Conservation (phyloP, 2,329 filamentous ascomycete species). For the Stemphylium beticola region DNA sequence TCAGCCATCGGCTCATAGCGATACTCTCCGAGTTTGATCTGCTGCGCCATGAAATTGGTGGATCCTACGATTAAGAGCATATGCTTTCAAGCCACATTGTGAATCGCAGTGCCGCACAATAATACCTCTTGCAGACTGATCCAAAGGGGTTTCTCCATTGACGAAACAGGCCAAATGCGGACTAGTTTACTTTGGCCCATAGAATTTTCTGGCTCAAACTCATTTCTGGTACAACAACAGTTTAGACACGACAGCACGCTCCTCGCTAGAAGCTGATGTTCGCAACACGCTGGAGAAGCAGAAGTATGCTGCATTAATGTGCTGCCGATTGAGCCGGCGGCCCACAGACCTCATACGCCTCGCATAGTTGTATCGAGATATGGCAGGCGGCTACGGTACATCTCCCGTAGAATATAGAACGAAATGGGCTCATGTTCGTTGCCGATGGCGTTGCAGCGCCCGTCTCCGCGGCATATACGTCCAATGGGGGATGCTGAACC, state of each 20-base stretch:
- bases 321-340: slow-evolving; percentile 33
- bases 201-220: slow-evolving; percentile 18
- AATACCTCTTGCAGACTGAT: slow-evolving; percentile 31
- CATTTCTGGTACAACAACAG: slow-evolving; percentile 30
- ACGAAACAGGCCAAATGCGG: slow-evolving; percentile 34
- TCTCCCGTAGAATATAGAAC: slow-evolving; percentile 22
- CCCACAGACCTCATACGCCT: slow-evolving; percentile 41
- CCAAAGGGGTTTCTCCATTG: slow-evolving; percentile 27
- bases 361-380: slow-evolving; percentile 30
- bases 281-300: slow-evolving; percentile 25
- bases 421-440: slow-evolving; percentile 22
- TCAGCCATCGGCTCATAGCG: slow-evolving; percentile 22
- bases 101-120: slow-evolving; percentile 21
- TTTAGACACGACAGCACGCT: slow-evolving; percentile 23
- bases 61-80: slow-evolving; percentile 11
- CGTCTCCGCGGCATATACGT: slow-evolving; percentile 9
- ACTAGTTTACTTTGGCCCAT: slow-evolving; percentile 28
- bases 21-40: slow-evolving; percentile 16
- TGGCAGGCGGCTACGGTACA: slow-evolving; percentile 31
- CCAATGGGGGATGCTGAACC: slow-evolving; percentile 6
- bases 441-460: slow-evolving; percentile 6
- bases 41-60: slow-evolving; percentile 18
- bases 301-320: slow-evolving; percentile 24
- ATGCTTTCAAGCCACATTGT: slow-evolving; percentile 31
- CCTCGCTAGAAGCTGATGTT: slow-evolving; percentile 24